Percentiles rank a stretch among this genome's conserved stretches.
Evolutionary conservation across 176 grass and related monocot species (phyloP).

Genomic region (Aegilops umbellulata): DNA sequence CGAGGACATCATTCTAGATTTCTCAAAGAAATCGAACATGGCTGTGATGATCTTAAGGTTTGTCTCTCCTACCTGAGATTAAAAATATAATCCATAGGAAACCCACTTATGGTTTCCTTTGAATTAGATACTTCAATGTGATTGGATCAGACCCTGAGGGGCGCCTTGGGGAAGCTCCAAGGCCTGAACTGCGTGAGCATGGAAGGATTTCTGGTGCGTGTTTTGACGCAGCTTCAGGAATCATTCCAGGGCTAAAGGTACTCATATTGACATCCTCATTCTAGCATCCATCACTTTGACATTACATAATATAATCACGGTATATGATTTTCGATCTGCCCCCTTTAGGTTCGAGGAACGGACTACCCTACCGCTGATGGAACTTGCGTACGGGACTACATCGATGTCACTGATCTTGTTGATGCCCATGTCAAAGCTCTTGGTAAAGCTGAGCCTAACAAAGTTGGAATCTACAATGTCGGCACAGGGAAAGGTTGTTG

Average conservation of each 20-base stretch:
- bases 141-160: conserved; percentile 95
- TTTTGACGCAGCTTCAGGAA: conserved; percentile 76
- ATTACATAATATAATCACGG: conserved; percentile 4
- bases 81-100: not conserved
- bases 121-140: conserved; percentile 87
- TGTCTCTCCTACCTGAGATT: not conserved
- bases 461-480: conserved; percentile 98
- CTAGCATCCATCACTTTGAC: not conserved
- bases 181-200: conserved; percentile 84
- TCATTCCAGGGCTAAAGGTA: conserved; percentile 81
- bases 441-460: conserved; percentile 60
- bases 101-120: not conserved
- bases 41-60: conserved; percentile 98
- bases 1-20: conserved; percentile 97
- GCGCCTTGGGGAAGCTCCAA: conserved; percentile 86
- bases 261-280: not conserved
- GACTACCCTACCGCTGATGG: conserved; percentile 81
- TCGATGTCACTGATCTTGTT: conserved; percentile 98
- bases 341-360: conserved; percentile 62
- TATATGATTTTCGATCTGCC: not conserved
- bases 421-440: conserved; percentile 99
- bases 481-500: conserved; percentile 80
- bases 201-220: conserved; percentile 91
- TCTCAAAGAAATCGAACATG: conserved; percentile 82
- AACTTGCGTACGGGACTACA: conserved; percentile 92